A percentile compares a stretch with the other conserved stretches of the same genome.
Conservation (phyloP, 495 filamentous ascomycete genomes). For the Schizothecium vesticola region DNA sequence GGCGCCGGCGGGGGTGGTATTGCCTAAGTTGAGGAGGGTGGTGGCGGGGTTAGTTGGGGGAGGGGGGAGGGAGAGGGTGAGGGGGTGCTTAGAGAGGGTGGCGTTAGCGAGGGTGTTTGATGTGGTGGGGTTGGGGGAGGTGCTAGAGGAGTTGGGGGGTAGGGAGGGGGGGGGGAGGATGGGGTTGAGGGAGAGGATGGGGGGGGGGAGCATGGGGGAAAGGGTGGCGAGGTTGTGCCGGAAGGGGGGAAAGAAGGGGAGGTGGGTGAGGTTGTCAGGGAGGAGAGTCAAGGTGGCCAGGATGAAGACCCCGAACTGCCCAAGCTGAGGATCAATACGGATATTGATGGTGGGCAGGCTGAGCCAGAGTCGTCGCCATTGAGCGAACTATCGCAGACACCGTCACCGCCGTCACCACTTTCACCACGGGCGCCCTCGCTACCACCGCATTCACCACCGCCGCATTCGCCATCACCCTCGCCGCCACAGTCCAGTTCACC, state of each 20-base stretch:
- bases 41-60: constrained; percentile 24
- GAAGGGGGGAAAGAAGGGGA: background rate
- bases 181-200: background rate
- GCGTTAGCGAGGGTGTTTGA: constrained; percentile 57
- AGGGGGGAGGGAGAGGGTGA: constrained; percentile 16
- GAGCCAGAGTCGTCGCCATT: background rate
- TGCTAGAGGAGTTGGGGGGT: constrained; percentile 41
- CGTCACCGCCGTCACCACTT: background rate
- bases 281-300: background rate
- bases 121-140: constrained; percentile 52
- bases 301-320: background rate
- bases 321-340: background rate
- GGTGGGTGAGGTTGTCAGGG: background rate
- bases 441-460: background rate
- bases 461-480: background rate
- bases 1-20: constrained; percentile 24
- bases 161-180: background rate
- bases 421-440: background rate
- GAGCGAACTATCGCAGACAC: background rate
- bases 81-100: constrained; percentile 43
- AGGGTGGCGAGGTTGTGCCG: background rate
- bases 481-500: background rate
- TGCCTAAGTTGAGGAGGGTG: constrained; percentile 30
- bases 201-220: background rate
- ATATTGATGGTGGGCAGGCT: background rate